A percentile compares a stretch with the other conserved stretches of the same genome.
These are phyloP conservation scores for Aspergillus caelatus DNA, from an alignment of 2,329 filamentous ascomycete species.

Conservation along the genomic window DNA sequence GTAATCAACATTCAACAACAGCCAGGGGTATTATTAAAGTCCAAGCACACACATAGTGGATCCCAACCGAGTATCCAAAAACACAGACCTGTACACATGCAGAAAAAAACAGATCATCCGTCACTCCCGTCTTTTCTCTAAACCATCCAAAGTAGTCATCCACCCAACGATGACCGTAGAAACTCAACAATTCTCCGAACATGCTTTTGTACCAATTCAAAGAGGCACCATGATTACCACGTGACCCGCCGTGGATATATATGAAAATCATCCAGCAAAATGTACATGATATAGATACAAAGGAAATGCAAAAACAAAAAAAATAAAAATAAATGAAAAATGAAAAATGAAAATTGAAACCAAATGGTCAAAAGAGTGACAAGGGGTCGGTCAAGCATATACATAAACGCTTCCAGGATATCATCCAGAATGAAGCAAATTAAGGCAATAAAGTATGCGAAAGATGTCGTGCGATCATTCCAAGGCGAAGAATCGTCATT, in stretches of 20 bases:
- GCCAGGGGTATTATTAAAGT: conserved; percentile 28
- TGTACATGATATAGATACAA: conserved; percentile 27
- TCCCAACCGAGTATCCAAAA: background rate
- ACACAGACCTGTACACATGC: conserved; percentile 17
- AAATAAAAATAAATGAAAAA: background rate
- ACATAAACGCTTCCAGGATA: conserved; percentile 22
- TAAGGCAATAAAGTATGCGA: conserved; percentile 17
- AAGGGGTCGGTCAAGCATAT: conserved; percentile 17
- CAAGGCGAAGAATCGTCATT: conserved; percentile 20
- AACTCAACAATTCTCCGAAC: conserved; percentile 1
- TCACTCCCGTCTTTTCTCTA: conserved; percentile 18
- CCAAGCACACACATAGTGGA: conserved; percentile 16
- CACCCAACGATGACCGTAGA: conserved; percentile 2
- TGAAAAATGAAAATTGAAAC: background rate
- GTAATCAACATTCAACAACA: conserved; percentile 12
- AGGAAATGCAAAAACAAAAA: conserved; percentile 15
- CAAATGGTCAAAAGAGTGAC: conserved; percentile 18
- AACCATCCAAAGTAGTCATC: conserved; percentile 14
- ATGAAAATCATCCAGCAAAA: conserved; percentile 10
- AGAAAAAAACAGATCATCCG: conserved; percentile 7
- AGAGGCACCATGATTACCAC: conserved; percentile 12
- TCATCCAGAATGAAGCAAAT: conserved; percentile 19
- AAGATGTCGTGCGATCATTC: conserved; percentile 28
- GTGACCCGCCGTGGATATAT: conserved; percentile 21
- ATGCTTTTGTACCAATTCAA: conserved; percentile 11